Evolutionary conservation across 768 basidiomycete genomes (phyloP), one percentile per base, ranked within the genome.

Genomic region (Lactifluus subvellereus): DNA sequence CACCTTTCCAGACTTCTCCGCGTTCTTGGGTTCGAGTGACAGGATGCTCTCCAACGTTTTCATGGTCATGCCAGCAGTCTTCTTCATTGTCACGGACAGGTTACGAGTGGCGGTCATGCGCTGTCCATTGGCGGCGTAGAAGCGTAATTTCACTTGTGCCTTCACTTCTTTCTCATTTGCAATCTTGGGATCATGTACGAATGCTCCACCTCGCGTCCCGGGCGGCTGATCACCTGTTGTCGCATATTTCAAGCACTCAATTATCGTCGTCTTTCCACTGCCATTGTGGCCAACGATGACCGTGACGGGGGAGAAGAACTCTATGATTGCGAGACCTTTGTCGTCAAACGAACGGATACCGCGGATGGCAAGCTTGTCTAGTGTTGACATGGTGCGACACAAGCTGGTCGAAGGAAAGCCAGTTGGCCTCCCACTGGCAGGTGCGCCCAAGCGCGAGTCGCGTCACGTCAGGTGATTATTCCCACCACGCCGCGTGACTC

Each of bases 201-300:
- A 99, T 0, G 97, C 97, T n/a, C 96, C 97, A 37, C 96, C 96
- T 64, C 94, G 93, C 27, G 95, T 93, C 71, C 96, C 96, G 1
- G 97, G 92, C 0, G 97, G 97, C 69, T 98, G 89, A 74, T 98
- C 96, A 33, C 97, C 97, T 0, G 97, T 99, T 0, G 97, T 97
- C 11, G 93, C 94, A 72, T 99, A 99, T 79, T 98, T 98, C 74
- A 99, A 83, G 76, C 96, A 98, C 80, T 99, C 97, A 74, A 99
- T 98, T 72, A 98, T 91, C 0, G 96, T 99, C 3, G 97, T 99
- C 77, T 99, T 99, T 49, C 97, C 97, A 69, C 91, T 94, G 18
- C 97, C 97, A 75, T 99, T 99, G 78, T 94, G 91, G 2, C 97
- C 97, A 2, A 98, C 94, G 63, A 99, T 98, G 74, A 99, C 95